Evolutionary conservation across 306 rosid genomes (phyloP).

Genomic region (Dryas alaskensis): DNA sequence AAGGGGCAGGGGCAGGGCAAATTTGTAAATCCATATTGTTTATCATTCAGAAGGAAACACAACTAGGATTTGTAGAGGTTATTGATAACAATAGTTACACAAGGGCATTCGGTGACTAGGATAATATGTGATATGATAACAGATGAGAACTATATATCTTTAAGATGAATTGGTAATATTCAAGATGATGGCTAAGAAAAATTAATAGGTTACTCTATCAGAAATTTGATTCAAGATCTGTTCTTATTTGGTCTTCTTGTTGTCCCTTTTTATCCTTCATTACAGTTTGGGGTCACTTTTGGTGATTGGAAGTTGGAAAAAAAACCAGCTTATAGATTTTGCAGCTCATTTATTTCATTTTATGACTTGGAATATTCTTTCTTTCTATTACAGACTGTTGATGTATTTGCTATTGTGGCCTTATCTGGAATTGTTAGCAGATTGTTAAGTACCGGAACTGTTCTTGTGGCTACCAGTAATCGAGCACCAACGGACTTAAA

Average conservation of each 20-base stretch:
- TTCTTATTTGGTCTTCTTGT: not conserved
- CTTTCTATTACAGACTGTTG: constrained; percentile 90
- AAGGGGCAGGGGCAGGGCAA: too few relatives aligned
- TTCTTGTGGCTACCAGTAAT: constrained; percentile 93
- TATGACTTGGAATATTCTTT: constrained; percentile 31
- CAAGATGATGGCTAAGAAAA: not conserved
- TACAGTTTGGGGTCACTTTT: not conserved
- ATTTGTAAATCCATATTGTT: not conserved
- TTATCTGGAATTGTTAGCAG: constrained; percentile 97
- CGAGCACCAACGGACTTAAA: constrained; percentile 89
- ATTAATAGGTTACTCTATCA: not conserved
- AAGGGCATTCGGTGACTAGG: not conserved
- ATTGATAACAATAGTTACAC: too few relatives aligned
- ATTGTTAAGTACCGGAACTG: constrained; percentile 84
- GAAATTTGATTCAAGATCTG: not conserved
- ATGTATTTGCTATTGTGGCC: constrained; percentile 98
- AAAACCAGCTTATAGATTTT: not conserved
- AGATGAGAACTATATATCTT: too few relatives aligned
- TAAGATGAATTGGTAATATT: not conserved
- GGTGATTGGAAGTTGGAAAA: not conserved
- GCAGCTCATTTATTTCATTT: constrained; percentile 15
- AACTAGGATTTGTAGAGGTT: not conserved
- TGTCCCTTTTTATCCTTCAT: not conserved
- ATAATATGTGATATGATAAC: not conserved
- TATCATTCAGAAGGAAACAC: not conserved